Conservation (phyloP, 2,329 filamentous ascomycete genomes). For the Colletotrichum plurivorum region DNA sequence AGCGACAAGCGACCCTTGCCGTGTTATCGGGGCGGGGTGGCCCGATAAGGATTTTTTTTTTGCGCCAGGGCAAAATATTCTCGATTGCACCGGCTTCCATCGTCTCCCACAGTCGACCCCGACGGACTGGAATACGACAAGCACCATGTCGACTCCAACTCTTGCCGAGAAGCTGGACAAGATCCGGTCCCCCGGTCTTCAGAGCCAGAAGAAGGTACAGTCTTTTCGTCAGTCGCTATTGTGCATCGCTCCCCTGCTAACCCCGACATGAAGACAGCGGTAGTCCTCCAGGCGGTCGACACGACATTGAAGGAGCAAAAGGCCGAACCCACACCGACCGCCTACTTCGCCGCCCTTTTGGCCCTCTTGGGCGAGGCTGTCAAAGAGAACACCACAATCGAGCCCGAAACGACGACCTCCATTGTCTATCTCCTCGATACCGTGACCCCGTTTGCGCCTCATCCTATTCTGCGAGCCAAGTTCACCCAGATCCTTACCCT, state of each 20-base stretch:
- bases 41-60: slow-evolving; percentile 43
- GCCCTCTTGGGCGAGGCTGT: slow-evolving; percentile 85
- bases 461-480: slow-evolving; percentile 90
- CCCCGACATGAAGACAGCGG: slow-evolving; percentile 73
- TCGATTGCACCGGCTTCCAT: slow-evolving; percentile 23
- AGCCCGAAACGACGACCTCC: slow-evolving; percentile 86
- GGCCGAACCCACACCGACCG: slow-evolving; percentile 85
- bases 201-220: slow-evolving; percentile 90
- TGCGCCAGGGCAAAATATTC: slow-evolving; percentile 39
- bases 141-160: slow-evolving; percentile 64
- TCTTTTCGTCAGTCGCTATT: slow-evolving; percentile 36
- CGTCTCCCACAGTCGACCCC: slow-evolving; percentile 36
- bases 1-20: background rate
- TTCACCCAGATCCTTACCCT: slow-evolving; percentile 93
- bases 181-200: slow-evolving; percentile 95
- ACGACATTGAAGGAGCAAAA: slow-evolving; percentile 92
- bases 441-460: slow-evolving; percentile 86
- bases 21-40: slow-evolving; percentile 40
- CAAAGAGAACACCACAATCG: slow-evolving; percentile 75
- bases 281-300: slow-evolving; percentile 92
- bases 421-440: slow-evolving; percentile 97
- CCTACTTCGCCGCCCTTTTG: slow-evolving; percentile 95
- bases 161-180: slow-evolving; percentile 95
- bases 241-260: slow-evolving; percentile 29
- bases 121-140: slow-evolving; percentile 42